Evolutionary conservation across 257 asterid genomes (phyloP), one percentile per base, ranked within the genome.

Genomic region (Jaltomata sinuosa): DNA sequence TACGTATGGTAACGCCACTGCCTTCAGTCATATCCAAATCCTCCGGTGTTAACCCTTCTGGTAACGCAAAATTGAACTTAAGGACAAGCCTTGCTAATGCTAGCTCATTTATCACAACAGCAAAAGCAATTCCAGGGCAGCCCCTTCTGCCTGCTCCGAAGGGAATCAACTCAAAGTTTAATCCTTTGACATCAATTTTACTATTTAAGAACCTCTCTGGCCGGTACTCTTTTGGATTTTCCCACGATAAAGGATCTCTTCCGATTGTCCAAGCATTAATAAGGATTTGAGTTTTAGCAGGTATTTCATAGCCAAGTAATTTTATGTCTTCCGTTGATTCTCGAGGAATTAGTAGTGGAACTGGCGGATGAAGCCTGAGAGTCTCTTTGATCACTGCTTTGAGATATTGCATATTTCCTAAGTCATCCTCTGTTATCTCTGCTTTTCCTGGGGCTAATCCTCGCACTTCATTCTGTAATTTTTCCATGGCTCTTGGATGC

Each of bases 181-280:
- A 47, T 10, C 52, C 52, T 47, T 47, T 47, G 52, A 47, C 5
- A 47, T 47, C 52, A 45, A 47, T 47, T 47, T 47, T 47, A 47
- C 52, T 47, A 11, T 47, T 45, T 45, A 45, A 47, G 15, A 47
- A 47, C 52, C 52, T 47, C 15, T 47, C 52, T 2, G 52, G 52
- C 0, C 52, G 52, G 52, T 47, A 47, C 15, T 47, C 52, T 3
- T 47, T 2, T 10, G 52, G 15, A 47, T 47, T 2, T 47, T 47
- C 52, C 52, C 52, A 47, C 3, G 15, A 47, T 47, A 47, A 47
- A 91, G 92, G 29, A 47, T 89, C 95, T 57, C 93, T 86, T 1
- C 25, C 87, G 1, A 91, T 89, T 3, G 93, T 86, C 97, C 95
- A 93, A 5, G 85, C 89, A 49, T 91, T 93, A 36, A 90, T 50